A percentile compares a stretch with the other conserved stretches of the same genome.
Evolutionary conservation across 2,329 filamentous ascomycete genomes (phyloP).

Genomic region (Intubia oerlemansii): DNA sequence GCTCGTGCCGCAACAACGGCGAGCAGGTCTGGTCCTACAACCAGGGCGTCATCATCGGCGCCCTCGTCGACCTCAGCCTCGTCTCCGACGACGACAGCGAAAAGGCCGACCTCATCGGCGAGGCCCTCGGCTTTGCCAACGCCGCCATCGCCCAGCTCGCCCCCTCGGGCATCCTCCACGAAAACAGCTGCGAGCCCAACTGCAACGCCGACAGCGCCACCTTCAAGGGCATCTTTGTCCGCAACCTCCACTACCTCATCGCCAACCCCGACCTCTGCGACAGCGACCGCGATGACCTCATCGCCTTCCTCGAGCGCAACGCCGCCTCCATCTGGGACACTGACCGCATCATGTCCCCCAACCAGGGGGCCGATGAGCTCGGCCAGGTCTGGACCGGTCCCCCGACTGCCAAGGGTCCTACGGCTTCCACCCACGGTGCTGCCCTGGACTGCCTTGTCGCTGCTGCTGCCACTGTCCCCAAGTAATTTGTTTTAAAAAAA

Average conservation of each 20-base stretch:
- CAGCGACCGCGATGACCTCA: conserved; percentile 18
- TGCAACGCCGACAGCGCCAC: conserved; percentile 21
- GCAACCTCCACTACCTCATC: conserved; percentile 35
- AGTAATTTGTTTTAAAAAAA: too few species aligned
- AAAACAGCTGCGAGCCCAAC: conserved; percentile 27
- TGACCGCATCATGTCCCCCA: too few species aligned
- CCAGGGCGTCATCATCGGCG: conserved; percentile 32
- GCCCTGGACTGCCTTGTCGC: conserved; percentile 47
- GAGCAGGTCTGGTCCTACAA: conserved; percentile 29
- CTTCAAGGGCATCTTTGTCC: conserved; percentile 43
- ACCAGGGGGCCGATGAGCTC: conserved; percentile 24
- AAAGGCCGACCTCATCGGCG: conserved; percentile 16
- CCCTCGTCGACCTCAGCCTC: conserved; percentile 23
- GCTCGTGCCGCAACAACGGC: conserved; percentile 25
- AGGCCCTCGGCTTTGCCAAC: conserved; percentile 26
- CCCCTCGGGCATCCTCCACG: conserved; percentile 23
- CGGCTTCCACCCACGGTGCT: conserved; percentile 39
- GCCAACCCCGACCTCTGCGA: conserved; percentile 12
- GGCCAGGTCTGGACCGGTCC: conserved; percentile 47
- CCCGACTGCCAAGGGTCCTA: conserved; percentile 18
- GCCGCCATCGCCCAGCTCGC: conserved; percentile 26
- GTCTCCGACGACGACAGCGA: conserved; percentile 15
- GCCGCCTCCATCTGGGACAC: conserved; percentile 44
- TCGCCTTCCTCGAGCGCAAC: conserved; percentile 34
- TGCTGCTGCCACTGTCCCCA: conserved; percentile 21